phyloP scores from a whole-genome alignment of 495 filamentous ascomycete species.

The Xylaria palmicola region DNA sequence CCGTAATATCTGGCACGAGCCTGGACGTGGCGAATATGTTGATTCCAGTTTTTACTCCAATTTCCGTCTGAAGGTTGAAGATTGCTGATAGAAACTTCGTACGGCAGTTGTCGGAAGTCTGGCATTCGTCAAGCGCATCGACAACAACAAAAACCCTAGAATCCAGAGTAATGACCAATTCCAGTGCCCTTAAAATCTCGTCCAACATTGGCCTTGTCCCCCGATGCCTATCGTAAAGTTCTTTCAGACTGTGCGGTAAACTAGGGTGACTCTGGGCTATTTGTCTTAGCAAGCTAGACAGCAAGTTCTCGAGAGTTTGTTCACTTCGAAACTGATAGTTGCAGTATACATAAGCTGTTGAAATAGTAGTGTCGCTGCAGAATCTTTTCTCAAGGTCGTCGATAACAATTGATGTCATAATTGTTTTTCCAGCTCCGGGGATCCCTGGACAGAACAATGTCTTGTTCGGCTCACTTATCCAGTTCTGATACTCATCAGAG shows the following conservation, averaged over 20 bases:
- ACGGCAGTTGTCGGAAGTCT: slow-evolving; percentile 9
- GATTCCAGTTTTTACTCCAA: not conserved
- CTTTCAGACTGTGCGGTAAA: slow-evolving; percentile 26
- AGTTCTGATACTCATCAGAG: slow-evolving; percentile 32
- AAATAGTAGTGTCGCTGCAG: slow-evolving; percentile 26
- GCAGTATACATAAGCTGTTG: slow-evolving; percentile 46
- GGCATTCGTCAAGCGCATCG: slow-evolving; percentile 52
- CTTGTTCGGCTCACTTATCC: slow-evolving; percentile 25
- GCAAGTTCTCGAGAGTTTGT: slow-evolving; percentile 27
- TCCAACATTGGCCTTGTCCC: slow-evolving; percentile 27
- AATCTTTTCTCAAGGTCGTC: slow-evolving; percentile 32
- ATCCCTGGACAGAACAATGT: slow-evolving; percentile 49
- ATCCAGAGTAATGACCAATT: not conserved
- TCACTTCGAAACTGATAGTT: slow-evolving; percentile 30
- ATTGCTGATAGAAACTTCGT: slow-evolving; percentile 22
- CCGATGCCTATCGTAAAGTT: slow-evolving; percentile 27
- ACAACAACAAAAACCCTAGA: slow-evolving; percentile 40
- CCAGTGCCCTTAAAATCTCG: slow-evolving; percentile 22
- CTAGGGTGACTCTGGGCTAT: slow-evolving; percentile 19
- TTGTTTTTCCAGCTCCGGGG: slow-evolving; percentile 35
- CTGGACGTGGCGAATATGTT: slow-evolving; percentile 45
- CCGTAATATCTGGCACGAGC: slow-evolving; percentile 32
- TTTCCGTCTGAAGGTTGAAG: slow-evolving; percentile 25
- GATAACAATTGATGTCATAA: slow-evolving; percentile 34
- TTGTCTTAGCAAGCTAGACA: slow-evolving; percentile 34